phyloP scores from a whole-genome alignment of 805 yeast species.

The Trichomonascus vanleenenianus region DNA sequence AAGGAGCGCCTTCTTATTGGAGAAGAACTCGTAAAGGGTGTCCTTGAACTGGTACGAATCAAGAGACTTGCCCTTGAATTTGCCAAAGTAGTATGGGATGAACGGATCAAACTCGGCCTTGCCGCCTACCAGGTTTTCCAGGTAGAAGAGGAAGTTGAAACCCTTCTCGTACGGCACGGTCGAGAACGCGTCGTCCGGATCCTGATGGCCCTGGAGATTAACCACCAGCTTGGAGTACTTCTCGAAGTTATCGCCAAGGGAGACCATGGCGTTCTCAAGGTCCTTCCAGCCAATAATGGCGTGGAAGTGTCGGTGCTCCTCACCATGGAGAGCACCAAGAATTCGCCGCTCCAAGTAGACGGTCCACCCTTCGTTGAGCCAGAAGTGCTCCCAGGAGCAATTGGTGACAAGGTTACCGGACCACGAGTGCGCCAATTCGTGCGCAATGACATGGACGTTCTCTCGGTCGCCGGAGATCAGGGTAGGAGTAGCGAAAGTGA shows the following conservation, averaged over 20 bases:
- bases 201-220: conserved; percentile 57
- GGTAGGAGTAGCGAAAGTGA: conserved; percentile 88
- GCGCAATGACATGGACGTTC: conserved; percentile 85
- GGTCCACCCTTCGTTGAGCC: conserved; percentile 96
- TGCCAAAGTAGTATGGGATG: conserved; percentile 66
- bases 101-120: conserved; percentile 62
- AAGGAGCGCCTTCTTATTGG: conserved; percentile 37
- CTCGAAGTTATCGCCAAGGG: conserved; percentile 47
- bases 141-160: conserved; percentile 63
- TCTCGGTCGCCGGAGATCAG: conserved; percentile 76
- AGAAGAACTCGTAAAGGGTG: conserved; percentile 57
- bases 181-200: conserved; percentile 86
- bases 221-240: conserved; percentile 57
- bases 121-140: conserved; percentile 67
- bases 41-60: conserved; percentile 80
- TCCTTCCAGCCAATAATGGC: conserved; percentile 88
- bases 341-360: conserved; percentile 85
- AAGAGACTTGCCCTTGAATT: conserved; percentile 60
- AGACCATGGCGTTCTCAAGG: conserved; percentile 53
- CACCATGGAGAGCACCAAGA: conserved; percentile 71
- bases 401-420: conserved; percentile 86
- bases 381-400: conserved; percentile 87
- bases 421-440: conserved; percentile 91
- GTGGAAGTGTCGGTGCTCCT: conserved; percentile 65
- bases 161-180: conserved; percentile 91